Percentiles rank a stretch among this genome's conserved stretches.
These are phyloP conservation scores for Elongisporangium undulatum DNA, from an alignment of 352 stramenopile species.

Conservation along the genomic window DNA sequence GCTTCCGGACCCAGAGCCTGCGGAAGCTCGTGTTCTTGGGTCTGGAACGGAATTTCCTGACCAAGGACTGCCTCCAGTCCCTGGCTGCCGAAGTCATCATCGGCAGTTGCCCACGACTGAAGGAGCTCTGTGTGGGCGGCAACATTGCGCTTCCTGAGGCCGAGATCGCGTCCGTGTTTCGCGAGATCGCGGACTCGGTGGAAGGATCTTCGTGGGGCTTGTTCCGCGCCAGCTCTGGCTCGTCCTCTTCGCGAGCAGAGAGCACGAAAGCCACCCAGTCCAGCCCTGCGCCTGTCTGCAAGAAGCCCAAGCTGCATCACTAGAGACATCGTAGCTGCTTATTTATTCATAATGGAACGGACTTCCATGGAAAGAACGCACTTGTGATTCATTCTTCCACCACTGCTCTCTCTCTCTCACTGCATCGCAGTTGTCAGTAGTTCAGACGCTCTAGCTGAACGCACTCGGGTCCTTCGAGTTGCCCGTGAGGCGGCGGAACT, in stretches of 20 bases:
- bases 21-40: constrained; percentile 14
- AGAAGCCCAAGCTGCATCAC: neutral
- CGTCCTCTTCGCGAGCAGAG: neutral
- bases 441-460: constrained; percentile 54
- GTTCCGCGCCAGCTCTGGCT: constrained; percentile 3
- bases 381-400: neutral
- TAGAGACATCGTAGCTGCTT: neutral
- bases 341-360: neutral
- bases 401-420: neutral
- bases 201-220: constrained; percentile 15
- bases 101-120: constrained; percentile 10
- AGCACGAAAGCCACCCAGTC: neutral
- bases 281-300: neutral
- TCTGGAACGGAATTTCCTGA: constrained; percentile 22
- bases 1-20: constrained; percentile 6
- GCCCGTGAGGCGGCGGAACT: constrained; percentile 74
- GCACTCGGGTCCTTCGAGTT: constrained; percentile 83
- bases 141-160: constrained; percentile 9
- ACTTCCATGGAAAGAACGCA: neutral
- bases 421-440: neutral
- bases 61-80: constrained; percentile 9
- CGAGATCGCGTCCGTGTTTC: constrained; percentile 11
- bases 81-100: constrained; percentile 8
- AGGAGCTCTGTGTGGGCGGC: constrained; percentile 22
- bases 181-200: constrained; percentile 10